Evolutionary conservation across 2,329 filamentous ascomycete species (phyloP).

Genomic region (Alternaria sp.): DNA sequence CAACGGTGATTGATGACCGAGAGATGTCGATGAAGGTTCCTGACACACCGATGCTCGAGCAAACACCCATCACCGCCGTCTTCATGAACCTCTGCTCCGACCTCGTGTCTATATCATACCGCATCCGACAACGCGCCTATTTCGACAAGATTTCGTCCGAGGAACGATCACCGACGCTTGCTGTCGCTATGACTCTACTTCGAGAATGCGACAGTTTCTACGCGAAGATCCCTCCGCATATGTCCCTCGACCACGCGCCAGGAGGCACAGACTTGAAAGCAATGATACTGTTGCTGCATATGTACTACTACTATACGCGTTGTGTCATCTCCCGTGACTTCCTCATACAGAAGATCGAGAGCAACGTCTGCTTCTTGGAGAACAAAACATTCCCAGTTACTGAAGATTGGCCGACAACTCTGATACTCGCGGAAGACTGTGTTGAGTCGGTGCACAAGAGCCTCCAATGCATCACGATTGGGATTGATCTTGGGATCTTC

Average conservation of each 20-base stretch:
- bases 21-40: constrained; percentile 36
- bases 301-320: constrained; percentile 37
- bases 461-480: constrained; percentile 33
- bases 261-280: constrained; percentile 24
- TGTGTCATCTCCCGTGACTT: constrained; percentile 39
- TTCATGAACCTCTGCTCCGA: constrained; percentile 25
- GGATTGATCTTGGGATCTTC: constrained; percentile 25
- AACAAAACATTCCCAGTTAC: constrained; percentile 14
- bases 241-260: constrained; percentile 22
- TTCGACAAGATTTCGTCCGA: constrained; percentile 32
- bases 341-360: constrained; percentile 36
- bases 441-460: constrained; percentile 37
- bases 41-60: constrained; percentile 30
- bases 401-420: constrained; percentile 25
- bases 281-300: constrained; percentile 31
- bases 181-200: constrained; percentile 31
- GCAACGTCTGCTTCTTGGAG: constrained; percentile 29
- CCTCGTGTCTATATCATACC: constrained; percentile 31
- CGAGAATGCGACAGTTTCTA: constrained; percentile 33
- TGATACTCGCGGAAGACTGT: constrained; percentile 38
- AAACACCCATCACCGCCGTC: constrained; percentile 27
- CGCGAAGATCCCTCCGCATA: constrained; percentile 24
- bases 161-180: constrained; percentile 31
- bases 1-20: constrained; percentile 38
- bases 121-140: constrained; percentile 35